These are phyloP conservation scores for Pythium apleroticum DNA, from an alignment of 352 stramenopile genomes.

Conservation along the genomic window DNA sequence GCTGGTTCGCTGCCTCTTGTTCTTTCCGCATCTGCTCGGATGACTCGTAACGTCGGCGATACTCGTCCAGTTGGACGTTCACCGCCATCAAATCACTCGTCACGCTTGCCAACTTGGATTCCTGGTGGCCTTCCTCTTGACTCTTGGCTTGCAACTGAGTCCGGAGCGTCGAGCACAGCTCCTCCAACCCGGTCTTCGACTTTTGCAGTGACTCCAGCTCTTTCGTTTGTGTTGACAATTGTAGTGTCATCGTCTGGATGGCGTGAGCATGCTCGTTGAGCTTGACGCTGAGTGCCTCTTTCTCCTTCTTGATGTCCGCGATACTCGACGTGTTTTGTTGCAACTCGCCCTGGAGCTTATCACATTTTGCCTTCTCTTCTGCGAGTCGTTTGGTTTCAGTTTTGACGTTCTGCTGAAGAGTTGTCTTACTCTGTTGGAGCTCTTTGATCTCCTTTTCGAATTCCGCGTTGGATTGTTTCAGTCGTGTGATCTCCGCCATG, in stretches of 20 bases:
- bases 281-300: conserved; percentile 45
- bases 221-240: conserved; percentile 58
- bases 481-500: conserved; percentile 56
- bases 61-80: conserved; percentile 76
- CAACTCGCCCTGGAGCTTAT: conserved; percentile 53
- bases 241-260: conserved; percentile 58
- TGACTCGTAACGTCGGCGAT: conserved; percentile 59
- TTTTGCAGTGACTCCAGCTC: conserved; percentile 51
- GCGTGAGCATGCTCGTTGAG: conserved; percentile 53
- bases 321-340: conserved; percentile 25
- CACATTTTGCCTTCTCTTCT: conserved; percentile 33
- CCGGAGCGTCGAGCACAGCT: conserved; percentile 52
- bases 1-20: conserved; percentile 49
- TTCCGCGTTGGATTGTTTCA: conserved; percentile 46
- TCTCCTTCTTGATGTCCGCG: conserved; percentile 54
- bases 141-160: conserved; percentile 59
- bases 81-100: conserved; percentile 72
- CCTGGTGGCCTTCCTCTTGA: conserved; percentile 61
- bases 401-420: conserved; percentile 45
- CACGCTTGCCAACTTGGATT: conserved; percentile 66
- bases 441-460: conserved; percentile 58
- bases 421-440: conserved; percentile 40
- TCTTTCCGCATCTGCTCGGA: conserved; percentile 71
- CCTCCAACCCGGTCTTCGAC: conserved; percentile 71
- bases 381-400: conserved; percentile 36